phyloP scores from a whole-genome alignment of 2,329 filamentous ascomycete species.

The Paecilomyces sp. region DNA sequence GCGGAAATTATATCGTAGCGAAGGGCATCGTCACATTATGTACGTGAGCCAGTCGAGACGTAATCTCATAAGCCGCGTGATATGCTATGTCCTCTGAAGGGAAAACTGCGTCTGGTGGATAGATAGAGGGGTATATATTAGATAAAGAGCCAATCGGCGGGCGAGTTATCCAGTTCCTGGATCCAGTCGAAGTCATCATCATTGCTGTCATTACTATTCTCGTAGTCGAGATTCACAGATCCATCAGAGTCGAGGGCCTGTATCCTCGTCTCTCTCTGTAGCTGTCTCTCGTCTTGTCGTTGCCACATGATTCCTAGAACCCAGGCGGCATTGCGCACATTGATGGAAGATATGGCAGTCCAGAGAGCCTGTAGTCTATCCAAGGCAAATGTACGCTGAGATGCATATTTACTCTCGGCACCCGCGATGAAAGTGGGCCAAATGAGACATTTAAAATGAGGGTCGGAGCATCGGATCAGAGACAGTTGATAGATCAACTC shows the following conservation, averaged over 20 bases:
- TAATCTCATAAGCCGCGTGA: not conserved
- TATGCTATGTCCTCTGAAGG: not conserved
- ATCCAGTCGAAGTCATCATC: conserved; percentile 33
- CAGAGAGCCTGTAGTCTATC: conserved; percentile 27
- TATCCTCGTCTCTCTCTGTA: conserved; percentile 6
- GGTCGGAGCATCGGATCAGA: conserved; percentile 25
- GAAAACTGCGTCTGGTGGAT: not conserved
- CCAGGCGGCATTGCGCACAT: conserved; percentile 33
- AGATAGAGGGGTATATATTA: conserved; percentile 11
- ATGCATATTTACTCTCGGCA: conserved; percentile 27
- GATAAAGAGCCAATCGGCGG: conserved; percentile 36
- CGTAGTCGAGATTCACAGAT: not conserved
- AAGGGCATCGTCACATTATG: not conserved
- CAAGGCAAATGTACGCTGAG: conserved; percentile 25
- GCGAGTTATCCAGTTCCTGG: conserved; percentile 31
- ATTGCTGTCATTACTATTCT: conserved; percentile 14
- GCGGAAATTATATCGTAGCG: not conserved
- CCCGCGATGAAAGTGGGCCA: conserved; percentile 40
- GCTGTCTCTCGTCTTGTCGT: conserved; percentile 26
- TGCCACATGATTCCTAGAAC: conserved; percentile 35
- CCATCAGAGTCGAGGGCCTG: not conserved
- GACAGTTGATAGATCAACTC: conserved; percentile 29
- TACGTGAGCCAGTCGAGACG: not conserved
- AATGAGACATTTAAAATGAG: conserved; percentile 37
- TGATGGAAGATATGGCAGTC: conserved; percentile 28